Base-by-base conservation (phyloP, 441 rosid genomes). In the Gossypium lobatum region DNA sequence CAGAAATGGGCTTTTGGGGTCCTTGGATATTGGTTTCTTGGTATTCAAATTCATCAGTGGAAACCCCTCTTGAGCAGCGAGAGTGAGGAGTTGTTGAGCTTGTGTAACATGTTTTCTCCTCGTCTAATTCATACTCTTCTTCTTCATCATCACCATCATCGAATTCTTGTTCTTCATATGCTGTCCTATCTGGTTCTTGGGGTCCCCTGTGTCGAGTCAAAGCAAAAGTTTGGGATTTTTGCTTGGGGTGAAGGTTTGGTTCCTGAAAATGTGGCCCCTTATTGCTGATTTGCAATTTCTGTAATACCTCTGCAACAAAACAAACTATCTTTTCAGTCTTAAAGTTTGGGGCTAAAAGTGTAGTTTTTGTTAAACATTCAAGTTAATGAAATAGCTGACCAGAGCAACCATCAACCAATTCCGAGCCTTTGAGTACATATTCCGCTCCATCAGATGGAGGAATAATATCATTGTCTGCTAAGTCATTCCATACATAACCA, bases 401-500 rank as follows among this genome's bases (percentile, higher is more conserved):
- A 50, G 93, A 72, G 80, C 84, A 77, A 20, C 83, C 76, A 34
- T 81, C 77, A 55, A 85, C 62, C 64, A 93, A 74, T 64, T 93
- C 96, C n/a, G 98, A 93, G 14, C 98, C 98, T 84, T 93, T 93
- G 77, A 93, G 91, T 1, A 93, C 97, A 75, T 83, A 90, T 46
- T 93, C 98, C 66, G 90, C 88, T 83, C 90, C 91, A 53, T 90
- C 96, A 9, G 93, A 78, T 14, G 95, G 95, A 72, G 80, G 78
- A 42, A 92, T 88, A 18, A 83, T 73, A 77, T 93, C 98, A 75
- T 88, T 90, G 60, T 88, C 96, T 6, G 87, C 82, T 66, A 93
- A 87, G 46, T 93, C 98, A 70, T 93, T 90, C 98, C 98, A 93
- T 20, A 93, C 97, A 60, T 87, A 93, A 7, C 98, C 98, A 76